phyloP scores from a whole-genome alignment of 2,329 filamentous ascomycete genomes.

The Chrysoporthe puriensis region DNA sequence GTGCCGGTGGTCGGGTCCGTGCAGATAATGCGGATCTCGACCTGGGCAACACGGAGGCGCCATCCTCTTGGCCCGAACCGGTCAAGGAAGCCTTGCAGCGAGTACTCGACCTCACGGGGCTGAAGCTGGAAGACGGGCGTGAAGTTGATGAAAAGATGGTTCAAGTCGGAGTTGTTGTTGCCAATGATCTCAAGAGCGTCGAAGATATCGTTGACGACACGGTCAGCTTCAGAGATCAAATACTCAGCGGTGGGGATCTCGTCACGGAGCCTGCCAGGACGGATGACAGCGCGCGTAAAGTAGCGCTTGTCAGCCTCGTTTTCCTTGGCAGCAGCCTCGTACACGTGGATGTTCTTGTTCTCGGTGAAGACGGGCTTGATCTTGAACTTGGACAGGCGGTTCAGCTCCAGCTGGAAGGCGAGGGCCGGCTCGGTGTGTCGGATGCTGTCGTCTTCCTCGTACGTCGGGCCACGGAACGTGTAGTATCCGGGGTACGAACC shows the following conservation, averaged over 20 bases:
- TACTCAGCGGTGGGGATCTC: conserved; percentile 99
- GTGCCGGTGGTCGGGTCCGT: conserved; percentile 83
- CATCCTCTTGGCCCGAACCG: conserved; percentile 94
- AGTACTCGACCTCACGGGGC: conserved; percentile 88
- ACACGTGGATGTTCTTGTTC: conserved; percentile 99
- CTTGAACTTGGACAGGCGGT: conserved; percentile 92
- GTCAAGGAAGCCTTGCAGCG: conserved; percentile 91
- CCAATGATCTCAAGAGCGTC: conserved; percentile 98
- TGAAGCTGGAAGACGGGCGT: conserved; percentile 92
- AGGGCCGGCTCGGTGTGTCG: conserved; percentile 95
- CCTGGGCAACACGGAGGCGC: conserved; percentile 94
- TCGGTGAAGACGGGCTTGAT: conserved; percentile 98
- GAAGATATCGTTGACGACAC: conserved; percentile 95
- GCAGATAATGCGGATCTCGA: conserved; percentile 98
- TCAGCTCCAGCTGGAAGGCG: conserved; percentile 97
- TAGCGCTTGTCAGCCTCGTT: conserved; percentile 97
- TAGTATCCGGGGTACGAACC: conserved; percentile 96
- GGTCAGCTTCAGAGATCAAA: conserved; percentile 94
- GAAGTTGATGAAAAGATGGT: conserved; percentile 99
- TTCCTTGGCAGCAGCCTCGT: conserved; percentile 93
- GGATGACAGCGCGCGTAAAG: conserved; percentile 94
- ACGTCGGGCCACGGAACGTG: conserved; percentile 93
- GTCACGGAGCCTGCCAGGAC: conserved; percentile 90
- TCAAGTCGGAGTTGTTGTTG: conserved; percentile 98
- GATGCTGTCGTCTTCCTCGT: conserved; percentile 91